Conservation (phyloP, 768 basidiomycete genomes). For the Sporobolomyces roseus region DNA sequence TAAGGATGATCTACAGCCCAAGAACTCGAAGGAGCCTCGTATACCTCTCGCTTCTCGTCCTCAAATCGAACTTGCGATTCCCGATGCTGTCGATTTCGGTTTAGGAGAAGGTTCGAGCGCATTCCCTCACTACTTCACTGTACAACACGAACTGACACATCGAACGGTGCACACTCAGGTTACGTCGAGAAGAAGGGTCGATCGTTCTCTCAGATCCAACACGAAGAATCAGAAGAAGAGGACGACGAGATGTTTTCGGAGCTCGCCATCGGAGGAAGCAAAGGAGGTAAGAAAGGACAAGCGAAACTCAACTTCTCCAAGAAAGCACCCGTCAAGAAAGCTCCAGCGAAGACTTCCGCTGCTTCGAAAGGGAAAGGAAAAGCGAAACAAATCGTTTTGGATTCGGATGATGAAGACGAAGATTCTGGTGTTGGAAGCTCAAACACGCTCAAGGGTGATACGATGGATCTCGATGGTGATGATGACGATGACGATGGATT, state of each 20-base stretch:
- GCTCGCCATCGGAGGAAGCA: not conserved
- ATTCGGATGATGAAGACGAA: constrained; percentile 23
- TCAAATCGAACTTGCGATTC: constrained; percentile 17
- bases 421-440: constrained; percentile 5
- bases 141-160: not conserved
- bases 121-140: too few species aligned
- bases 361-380: constrained; percentile 27
- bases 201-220: constrained; percentile 10
- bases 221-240: constrained; percentile 32
- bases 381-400: constrained; percentile 20
- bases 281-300: constrained; percentile 11
- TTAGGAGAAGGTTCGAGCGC: constrained; percentile 29
- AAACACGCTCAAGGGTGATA: constrained; percentile 9
- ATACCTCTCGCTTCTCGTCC: constrained; percentile 11
- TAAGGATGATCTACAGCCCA: constrained; percentile 14
- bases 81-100: constrained; percentile 31
- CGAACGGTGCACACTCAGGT: not conserved
- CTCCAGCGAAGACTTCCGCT: not conserved
- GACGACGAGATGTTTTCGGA: constrained; percentile 15
- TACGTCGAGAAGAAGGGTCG: constrained; percentile 26
- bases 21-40: constrained; percentile 20
- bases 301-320: constrained; percentile 9
- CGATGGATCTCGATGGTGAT: constrained; percentile 21
- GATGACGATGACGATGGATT: constrained; percentile 15
- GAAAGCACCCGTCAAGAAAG: constrained; percentile 16